Evolutionary conservation across 345 rosid species (phyloP).

Genomic region (Citrus sp.): DNA sequence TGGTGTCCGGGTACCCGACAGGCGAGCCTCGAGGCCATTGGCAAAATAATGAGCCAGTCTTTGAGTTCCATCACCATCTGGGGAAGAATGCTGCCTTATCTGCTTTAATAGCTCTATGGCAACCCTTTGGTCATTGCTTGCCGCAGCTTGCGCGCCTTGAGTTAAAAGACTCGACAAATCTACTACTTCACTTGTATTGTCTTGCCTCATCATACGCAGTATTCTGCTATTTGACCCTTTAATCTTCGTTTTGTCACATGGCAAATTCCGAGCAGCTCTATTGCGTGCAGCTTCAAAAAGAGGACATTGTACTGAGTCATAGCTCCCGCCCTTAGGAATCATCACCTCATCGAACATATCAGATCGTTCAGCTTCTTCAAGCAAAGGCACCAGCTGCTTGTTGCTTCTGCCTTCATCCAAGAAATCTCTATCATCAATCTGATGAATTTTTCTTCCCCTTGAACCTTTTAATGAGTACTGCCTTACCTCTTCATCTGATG

Average conservation of each 20-base stretch:
- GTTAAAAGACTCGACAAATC: slow-evolving; percentile 32
- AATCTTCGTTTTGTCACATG: too few relatives aligned
- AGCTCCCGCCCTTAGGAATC: slow-evolving; percentile 28
- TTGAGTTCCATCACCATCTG: slow-evolving; percentile 31
- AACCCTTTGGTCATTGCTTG: slow-evolving; percentile 26
- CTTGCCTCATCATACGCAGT: neutral
- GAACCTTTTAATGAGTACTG: slow-evolving; percentile 6
- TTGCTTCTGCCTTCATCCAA: slow-evolving; percentile 39
- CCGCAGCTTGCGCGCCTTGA: slow-evolving; percentile 33
- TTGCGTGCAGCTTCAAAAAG: neutral
- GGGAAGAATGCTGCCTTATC: slow-evolving; percentile 35
- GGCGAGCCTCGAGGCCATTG: slow-evolving; percentile 37
- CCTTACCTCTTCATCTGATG: slow-evolving; percentile 1
- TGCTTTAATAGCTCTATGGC: slow-evolving; percentile 30
- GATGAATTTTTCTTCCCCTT: slow-evolving; percentile 34
- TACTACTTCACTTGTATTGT: slow-evolving; percentile 11
- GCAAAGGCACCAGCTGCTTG: slow-evolving; percentile 44
- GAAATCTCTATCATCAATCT: slow-evolving; percentile 27
- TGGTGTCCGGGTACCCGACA: slow-evolving; percentile 22
- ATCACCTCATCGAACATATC: slow-evolving; percentile 45
- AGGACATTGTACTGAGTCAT: neutral
- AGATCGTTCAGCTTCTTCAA: slow-evolving; percentile 41
- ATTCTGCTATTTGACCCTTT: slow-evolving; percentile 12
- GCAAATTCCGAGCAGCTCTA: neutral
- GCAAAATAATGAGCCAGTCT: slow-evolving; percentile 43